phyloP scores from a whole-genome alignment of 768 basidiomycete species.

The Wakefieldia striispora region DNA sequence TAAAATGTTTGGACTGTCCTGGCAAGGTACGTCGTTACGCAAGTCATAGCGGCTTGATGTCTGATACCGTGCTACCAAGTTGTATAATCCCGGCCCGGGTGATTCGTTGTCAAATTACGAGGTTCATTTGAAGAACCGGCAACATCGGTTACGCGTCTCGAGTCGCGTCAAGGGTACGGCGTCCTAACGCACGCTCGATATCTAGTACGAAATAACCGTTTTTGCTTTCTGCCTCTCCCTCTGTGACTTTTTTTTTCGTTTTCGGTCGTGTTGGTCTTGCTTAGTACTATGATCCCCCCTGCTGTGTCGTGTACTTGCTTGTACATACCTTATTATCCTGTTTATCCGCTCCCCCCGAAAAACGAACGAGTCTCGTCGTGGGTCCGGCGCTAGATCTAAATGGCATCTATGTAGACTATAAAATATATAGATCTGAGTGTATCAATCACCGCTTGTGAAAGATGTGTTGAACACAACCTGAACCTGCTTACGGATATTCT shows the following conservation, averaged over 20 bases:
- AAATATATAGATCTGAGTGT: no score
- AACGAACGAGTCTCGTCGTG: neutral
- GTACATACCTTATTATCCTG: conserved; percentile 38
- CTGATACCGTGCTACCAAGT: conserved; percentile 35
- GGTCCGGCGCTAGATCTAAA: no score
- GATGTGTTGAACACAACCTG: no score
- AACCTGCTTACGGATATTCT: no score
- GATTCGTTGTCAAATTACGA: conserved; percentile 89
- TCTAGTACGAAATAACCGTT: conserved; percentile 14
- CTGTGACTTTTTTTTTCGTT: neutral
- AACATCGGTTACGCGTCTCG: conserved; percentile 73
- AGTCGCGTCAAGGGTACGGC: conserved; percentile 39
- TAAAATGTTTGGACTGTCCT: conserved; percentile 90
- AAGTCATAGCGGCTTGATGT: neutral
- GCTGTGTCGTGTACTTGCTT: conserved; percentile 29
- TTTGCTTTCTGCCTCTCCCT: neutral
- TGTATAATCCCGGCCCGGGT: conserved; percentile 89
- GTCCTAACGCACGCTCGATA: conserved; percentile 18
- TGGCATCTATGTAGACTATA: no score
- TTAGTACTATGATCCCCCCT: conserved; percentile 9
- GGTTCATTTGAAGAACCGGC: conserved; percentile 85
- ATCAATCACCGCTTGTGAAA: no score
- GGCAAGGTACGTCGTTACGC: conserved; percentile 61
- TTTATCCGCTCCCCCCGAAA: conserved; percentile 24
- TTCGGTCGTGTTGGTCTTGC: conserved; percentile 19